These are phyloP conservation scores for Ceratobasidium sp. DNA, from an alignment of 1,284 basidiomycete genomes.

Conservation along the genomic window DNA sequence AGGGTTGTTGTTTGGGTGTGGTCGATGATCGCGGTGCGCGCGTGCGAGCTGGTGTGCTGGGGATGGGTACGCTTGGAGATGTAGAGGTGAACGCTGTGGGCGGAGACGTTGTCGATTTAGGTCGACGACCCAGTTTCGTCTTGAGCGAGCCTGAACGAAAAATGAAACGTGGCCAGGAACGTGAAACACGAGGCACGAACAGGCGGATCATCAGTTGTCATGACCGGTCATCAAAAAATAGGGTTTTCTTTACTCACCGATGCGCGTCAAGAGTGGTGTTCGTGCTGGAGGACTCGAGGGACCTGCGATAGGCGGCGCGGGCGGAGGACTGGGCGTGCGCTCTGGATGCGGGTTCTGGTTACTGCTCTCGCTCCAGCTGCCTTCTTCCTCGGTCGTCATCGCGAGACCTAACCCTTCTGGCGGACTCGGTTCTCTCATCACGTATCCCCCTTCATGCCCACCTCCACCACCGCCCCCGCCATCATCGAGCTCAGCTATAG, in stretches of 20 bases:
- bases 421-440: conserved; percentile 40
- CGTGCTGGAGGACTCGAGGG: conserved; percentile 48
- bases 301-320: conserved; percentile 17
- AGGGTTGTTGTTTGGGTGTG: conserved; percentile 34
- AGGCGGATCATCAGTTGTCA: conserved; percentile 26
- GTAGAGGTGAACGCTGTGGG: conserved; percentile 10
- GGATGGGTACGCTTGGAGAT: background rate
- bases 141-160: conserved; percentile 31
- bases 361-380: conserved; percentile 41
- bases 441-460: background rate
- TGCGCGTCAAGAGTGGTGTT: conserved; percentile 47
- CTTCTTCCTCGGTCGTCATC: conserved; percentile 38
- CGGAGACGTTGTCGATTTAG: conserved; percentile 1
- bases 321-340: conserved; percentile 31
- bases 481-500: conserved; percentile 35
- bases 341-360: conserved; percentile 8
- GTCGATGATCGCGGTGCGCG: conserved; percentile 11
- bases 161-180: background rate
- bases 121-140: conserved; percentile 24
- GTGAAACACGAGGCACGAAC: conserved; percentile 13
- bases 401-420: conserved; percentile 31
- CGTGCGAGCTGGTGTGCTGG: conserved; percentile 32
- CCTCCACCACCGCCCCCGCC: background rate
- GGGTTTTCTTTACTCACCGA: conserved; percentile 46
- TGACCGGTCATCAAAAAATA: conserved; percentile 21